These are phyloP conservation scores for Metschnikowia cubensis DNA, from an alignment of 805 yeast species.

Conservation along the genomic window DNA sequence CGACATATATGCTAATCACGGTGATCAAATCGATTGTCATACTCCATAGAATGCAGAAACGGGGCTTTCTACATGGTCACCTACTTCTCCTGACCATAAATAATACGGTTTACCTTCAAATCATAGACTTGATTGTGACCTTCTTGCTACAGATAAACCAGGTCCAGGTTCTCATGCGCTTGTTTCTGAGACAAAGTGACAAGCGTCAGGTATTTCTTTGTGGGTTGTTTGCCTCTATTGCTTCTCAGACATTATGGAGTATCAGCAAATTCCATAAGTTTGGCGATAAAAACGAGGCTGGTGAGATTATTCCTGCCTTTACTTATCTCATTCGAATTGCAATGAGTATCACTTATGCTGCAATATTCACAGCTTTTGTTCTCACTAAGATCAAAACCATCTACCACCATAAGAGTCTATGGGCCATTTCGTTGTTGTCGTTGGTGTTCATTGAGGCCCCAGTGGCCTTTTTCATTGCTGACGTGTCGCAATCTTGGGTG, in stretches of 20 bases:
- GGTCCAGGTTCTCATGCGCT: slow-evolving; percentile 65
- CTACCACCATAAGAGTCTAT: slow-evolving; percentile 43
- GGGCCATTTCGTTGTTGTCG: slow-evolving; percentile 55
- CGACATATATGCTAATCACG: slow-evolving; percentile 51
- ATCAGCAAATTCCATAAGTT: slow-evolving; percentile 50
- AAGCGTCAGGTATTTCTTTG: slow-evolving; percentile 56
- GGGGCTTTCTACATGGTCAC: slow-evolving; percentile 42
- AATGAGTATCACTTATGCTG: slow-evolving; percentile 63
- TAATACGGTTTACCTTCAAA: slow-evolving; percentile 42
- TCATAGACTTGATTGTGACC: slow-evolving; percentile 56
- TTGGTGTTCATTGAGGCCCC: slow-evolving; percentile 54
- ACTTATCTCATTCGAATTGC: slow-evolving; percentile 71
- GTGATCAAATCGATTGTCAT: slow-evolving; percentile 45
- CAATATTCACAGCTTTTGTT: slow-evolving; percentile 54
- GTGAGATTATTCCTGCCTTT: slow-evolving; percentile 67
- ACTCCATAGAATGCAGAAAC: slow-evolving; percentile 45
- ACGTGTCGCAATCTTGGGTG: slow-evolving; percentile 73
- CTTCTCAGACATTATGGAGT: slow-evolving; percentile 67
- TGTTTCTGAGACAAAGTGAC: slow-evolving; percentile 65
- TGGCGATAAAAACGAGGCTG: slow-evolving; percentile 37
- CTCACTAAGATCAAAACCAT: slow-evolving; percentile 51
- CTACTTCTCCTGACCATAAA: slow-evolving; percentile 44
- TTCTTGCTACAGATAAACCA: slow-evolving; percentile 61
- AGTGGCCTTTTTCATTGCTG: slow-evolving; percentile 70
- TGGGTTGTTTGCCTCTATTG: slow-evolving; percentile 51